Base-by-base conservation (phyloP, 495 filamentous ascomycete genomes). In the Daldinia vernicosa region DNA sequence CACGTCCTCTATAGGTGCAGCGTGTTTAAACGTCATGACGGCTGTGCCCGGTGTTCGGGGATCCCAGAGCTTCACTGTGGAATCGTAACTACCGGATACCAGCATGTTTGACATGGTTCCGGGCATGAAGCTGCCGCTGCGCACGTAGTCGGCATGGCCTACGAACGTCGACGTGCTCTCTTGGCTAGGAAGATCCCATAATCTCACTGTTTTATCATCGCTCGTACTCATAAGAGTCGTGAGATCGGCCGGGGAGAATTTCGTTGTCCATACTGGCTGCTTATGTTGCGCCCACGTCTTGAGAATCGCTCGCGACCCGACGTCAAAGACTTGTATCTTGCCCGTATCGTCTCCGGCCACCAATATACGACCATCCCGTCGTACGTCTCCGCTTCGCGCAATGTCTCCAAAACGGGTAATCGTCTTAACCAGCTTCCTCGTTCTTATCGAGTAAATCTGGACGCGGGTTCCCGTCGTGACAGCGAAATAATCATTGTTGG, bases 261-360 rank as follows among this genome's bases (percentile, higher is more conserved):
- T 91, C 47, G 92, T 92, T 24, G 90, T 88, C 91, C 95, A 97
- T 37, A 97, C 94, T 43, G 96, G 92, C 83, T 97, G 94, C 80
- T 95, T 94, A 80, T 99, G 95, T 50, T 95, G 89, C 68, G 89
- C 89, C 96, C 95, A 99, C 53, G 95, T 97, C 84, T 95, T 95
- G 75, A 99, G 80, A 63, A 98, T 97, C 1, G 94, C 93, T 62
- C 95, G 88, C 43, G 92, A 93, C 6, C 77, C 80, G 59, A 95
- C 87, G 73, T 99, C 96, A 76, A 98, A 99, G 14, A 97, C 93
- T 77, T 98, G 96, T 51, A 99, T 92, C 47, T 89, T 85, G 19
- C 96, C 95, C 33, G 88, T 90, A 70, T 96, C 94, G 66, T 97
- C 94, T 76, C 95, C 96, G 40, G 95, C 92, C 14, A 96, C 90